Base-by-base conservation (phyloP, 2,329 filamentous ascomycete genomes). In the Fusarium sp. region DNA sequence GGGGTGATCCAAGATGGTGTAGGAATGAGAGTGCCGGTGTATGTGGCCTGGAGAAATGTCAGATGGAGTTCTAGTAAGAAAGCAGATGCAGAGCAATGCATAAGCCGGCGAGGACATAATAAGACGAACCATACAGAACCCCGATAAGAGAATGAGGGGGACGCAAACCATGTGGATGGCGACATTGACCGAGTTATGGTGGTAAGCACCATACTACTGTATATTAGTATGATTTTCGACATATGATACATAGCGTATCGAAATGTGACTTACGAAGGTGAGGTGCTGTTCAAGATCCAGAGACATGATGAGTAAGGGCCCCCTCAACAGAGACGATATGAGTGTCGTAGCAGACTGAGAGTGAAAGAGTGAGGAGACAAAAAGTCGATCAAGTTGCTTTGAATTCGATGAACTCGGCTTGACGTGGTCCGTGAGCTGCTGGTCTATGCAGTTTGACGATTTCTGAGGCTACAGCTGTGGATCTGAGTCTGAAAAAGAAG, bases 221-320 rank as follows among this genome's bases (percentile, higher is more conserved):
- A 54, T 35, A 58, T 77, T 61, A 77, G 70, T 42, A 56, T 65
- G 62, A 48, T 28, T 44, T 30, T 47, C 36, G 50, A 61, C 30
- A 30, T n/a, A 33, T 42, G 28, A 54, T 47, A 31, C 63, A 33
- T 26, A n/a, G 26, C 30, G 38, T 15, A 8, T 42, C 14, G 28
- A 45, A 39, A 30, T 26, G 24, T 44, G 57, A 76, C 92, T 82
- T 89, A 96, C 93, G 84, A 95, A 95, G 82, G 90, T 90, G 78
- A 96, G 87, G 80, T 95, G 93, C 81, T 91, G 92, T 85, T 96
- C 93, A 58, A 96, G 88, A 79, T 95, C 91, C 78, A 96, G 88
- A 76, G 90, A 89, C 89, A 91, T 91, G 71, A 69, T 78, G 76
- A 60, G 33, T 44, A 48, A 42, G 35, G 59, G 30, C 47, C 30